Evolutionary conservation across 305 asterid genomes (phyloP), one percentile per base, ranked within the genome.

Genomic region (Andrographis paniculata): DNA sequence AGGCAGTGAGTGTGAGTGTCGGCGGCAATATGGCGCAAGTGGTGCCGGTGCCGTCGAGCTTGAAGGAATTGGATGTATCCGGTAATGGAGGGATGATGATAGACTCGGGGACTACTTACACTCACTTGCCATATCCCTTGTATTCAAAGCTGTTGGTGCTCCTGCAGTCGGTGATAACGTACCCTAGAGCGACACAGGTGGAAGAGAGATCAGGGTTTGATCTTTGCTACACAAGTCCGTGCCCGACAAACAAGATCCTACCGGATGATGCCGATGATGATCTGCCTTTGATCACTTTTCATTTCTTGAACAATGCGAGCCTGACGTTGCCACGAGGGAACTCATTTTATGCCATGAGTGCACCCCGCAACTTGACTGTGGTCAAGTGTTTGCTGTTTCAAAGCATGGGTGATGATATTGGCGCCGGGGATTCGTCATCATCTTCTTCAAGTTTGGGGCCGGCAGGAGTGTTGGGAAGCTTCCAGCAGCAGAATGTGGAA

Each of bases 71-170:
- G 30, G 87, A 83, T 51, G 58, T 84, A 0, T 58, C 31, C 0
- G 92, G 92, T 22, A 77, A 75, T 19, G 92, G 92, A 1, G 94
- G 94, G 22, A 73, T 80, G 80, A 62, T 83, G 47, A 80, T 83
- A 17, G 94, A 83, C 66, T 80, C 94, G 0, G 94, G 94, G 17
- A 83, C 94, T 1, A 79, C 84, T 10, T 79, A 77, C 55, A 83
- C 94, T 18, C 94, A 83, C 63, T 48, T 83, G 24, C 92, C 92
- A 0, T 50, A 75, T 48, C 84, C 87, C 21, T 64, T 75, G 42
- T 83, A 80, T 51, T 53, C 87, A 0, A 57, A 75, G 30, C 78
- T 83, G 36, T 57, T 79, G 20, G 61, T 64, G 2, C 17, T 53
- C 16, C 75, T 83, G 17, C 58, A 55, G 50, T 58, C 73, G 4